Percentiles rank a stretch among this genome's conserved stretches.
Evolutionary conservation across 2,329 filamentous ascomycete species (phyloP).

Genomic region (Chalara sp.): DNA sequence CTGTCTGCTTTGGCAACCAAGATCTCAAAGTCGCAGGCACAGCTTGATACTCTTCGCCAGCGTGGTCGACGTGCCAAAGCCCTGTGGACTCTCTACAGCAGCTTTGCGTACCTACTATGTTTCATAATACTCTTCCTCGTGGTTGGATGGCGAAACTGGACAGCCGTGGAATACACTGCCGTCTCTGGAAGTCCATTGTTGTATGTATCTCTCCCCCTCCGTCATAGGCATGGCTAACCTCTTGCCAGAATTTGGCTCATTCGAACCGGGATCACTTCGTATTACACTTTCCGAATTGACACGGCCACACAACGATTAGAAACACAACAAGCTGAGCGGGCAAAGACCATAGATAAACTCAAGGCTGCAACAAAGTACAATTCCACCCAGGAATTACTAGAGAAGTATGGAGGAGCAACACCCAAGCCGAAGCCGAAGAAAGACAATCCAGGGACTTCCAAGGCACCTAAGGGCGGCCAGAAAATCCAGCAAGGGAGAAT

Average conservation of each 20-base stretch:
- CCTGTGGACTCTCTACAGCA: constrained; percentile 83
- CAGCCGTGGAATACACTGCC: constrained; percentile 68
- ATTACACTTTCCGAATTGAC: constrained; percentile 77
- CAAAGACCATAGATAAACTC: constrained; percentile 84
- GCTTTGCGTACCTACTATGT: constrained; percentile 85
- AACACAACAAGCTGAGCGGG: constrained; percentile 69
- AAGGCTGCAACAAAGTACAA: constrained; percentile 96
- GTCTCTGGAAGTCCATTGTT: constrained; percentile 71
- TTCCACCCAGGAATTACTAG: constrained; percentile 83
- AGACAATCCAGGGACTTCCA: constrained; percentile 15
- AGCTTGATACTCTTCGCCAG: constrained; percentile 66
- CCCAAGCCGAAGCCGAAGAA: constrained; percentile 18
- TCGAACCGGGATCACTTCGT: constrained; percentile 57
- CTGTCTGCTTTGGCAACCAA: constrained; percentile 76
- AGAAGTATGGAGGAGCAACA: constrained; percentile 74
- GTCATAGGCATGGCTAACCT: constrained; percentile 6
- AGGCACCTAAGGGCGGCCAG: constrained; percentile 15
- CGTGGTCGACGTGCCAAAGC: constrained; percentile 73
- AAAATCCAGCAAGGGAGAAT: constrained; percentile 33
- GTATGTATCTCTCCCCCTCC: constrained; percentile 40
- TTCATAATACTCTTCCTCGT: constrained; percentile 76
- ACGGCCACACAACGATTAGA: constrained; percentile 64
- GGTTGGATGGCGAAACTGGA: constrained; percentile 75
- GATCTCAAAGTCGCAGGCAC: constrained; percentile 67
- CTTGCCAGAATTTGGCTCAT: constrained; percentile 67